phyloP scores from a whole-genome alignment of 192 early-diverging fungal species.

The Coemansia sp. region DNA sequence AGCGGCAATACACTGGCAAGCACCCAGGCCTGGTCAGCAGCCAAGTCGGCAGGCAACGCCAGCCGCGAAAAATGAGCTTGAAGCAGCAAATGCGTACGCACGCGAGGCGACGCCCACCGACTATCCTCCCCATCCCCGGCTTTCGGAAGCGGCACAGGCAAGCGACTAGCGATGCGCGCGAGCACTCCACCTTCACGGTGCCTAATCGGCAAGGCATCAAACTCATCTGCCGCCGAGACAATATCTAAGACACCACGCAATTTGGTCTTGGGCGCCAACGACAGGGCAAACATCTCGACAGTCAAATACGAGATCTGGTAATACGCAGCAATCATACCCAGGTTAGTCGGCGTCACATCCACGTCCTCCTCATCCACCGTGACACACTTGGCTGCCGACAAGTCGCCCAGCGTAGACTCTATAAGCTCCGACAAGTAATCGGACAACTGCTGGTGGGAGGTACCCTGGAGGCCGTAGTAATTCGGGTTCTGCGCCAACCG shows the following conservation, averaged over 20 bases:
- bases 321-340: constrained; percentile 98
- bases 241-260: constrained; percentile 92
- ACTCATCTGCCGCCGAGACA: constrained; percentile 90
- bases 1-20: constrained; percentile 73
- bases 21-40: constrained; percentile 83
- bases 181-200: constrained; percentile 89
- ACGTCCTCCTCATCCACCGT: constrained; percentile 38
- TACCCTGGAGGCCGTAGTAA: constrained; percentile 90
- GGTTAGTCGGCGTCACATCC: constrained; percentile 68
- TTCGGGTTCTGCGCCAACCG: constrained; percentile 96
- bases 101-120: constrained; percentile 80
- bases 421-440: constrained; percentile 95
- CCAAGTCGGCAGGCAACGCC: constrained; percentile 86
- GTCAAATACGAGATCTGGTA: constrained; percentile 96
- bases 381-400: constrained; percentile 83
- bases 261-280: constrained; percentile 83
- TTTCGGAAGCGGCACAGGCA: constrained; percentile 61
- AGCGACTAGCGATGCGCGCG: constrained; percentile 75
- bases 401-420: constrained; percentile 84
- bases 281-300: constrained; percentile 90
- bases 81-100: constrained; percentile 90
- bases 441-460: constrained; percentile 83
- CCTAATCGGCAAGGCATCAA: constrained; percentile 87
- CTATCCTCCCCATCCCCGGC: background rate
- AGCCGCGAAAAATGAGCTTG: constrained; percentile 95